Conservation (phyloP, 179 eudicot genomes). For the Actinidia polygama region DNA sequence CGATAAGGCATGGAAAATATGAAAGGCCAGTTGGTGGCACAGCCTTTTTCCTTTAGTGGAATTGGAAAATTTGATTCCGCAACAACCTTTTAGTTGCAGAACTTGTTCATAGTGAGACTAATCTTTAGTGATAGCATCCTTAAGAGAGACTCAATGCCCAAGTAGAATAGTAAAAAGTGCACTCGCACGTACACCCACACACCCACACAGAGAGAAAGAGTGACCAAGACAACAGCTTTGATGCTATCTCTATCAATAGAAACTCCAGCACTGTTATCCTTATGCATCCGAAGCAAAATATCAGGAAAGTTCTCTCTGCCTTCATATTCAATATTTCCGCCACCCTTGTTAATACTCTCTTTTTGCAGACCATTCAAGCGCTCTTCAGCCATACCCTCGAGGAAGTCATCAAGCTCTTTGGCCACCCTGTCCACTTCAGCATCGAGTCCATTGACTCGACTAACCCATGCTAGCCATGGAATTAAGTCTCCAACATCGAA, state of each 20-base stretch:
- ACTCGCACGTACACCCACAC: no score
- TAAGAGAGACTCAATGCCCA: no score
- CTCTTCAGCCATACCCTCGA: constrained; percentile 35
- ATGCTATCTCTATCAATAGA: constrained; percentile 7
- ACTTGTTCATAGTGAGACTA: no score
- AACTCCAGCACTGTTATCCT: neutral
- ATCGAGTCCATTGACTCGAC: constrained; percentile 32
- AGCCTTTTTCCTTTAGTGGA: no score
- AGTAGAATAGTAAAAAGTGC: no score
- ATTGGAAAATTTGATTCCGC: no score
- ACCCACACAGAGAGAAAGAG: neutral
- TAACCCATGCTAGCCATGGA: constrained; percentile 45
- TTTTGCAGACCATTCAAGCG: constrained; percentile 22
- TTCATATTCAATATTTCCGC: constrained; percentile 8
- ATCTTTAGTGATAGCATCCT: no score
- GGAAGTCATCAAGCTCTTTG: constrained; percentile 26
- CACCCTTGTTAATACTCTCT: neutral
- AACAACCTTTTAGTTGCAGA: no score
- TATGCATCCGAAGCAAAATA: constrained; percentile 8
- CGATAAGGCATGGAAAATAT: no score
- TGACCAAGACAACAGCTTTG: neutral
- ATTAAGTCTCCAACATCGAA: constrained; percentile 40
- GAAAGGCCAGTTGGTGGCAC: no score
- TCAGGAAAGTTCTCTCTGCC: constrained; percentile 9
- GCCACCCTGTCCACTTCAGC: constrained; percentile 23